Base-by-base conservation (phyloP, 225 moss, liverwort and hornwort species). In the Straminergon stramineum region DNA sequence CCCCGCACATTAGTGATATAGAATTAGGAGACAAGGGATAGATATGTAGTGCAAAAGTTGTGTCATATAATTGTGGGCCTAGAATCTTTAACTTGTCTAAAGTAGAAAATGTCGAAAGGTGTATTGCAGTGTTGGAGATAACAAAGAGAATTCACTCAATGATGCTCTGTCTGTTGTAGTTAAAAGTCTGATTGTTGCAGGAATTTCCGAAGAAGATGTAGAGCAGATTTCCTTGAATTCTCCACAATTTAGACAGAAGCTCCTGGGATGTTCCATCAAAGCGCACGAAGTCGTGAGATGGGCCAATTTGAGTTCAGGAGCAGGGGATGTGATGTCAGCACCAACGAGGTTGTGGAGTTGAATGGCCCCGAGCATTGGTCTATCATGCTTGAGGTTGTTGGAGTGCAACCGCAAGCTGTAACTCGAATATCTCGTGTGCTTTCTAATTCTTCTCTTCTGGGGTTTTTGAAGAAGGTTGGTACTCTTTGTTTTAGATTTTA, bases 401-500 rank as follows among this genome's bases (percentile, higher is more conserved):
- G 97, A 92, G 95, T 99, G 91, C 90, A 88, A 83, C 86, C 91
- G 86, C 93, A 95, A 88, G 93, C 93, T 86, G 85, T 93, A 41
- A 74, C 92, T 78, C 95, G 93, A 73, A 84, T 96, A 76, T 95
- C 96, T 66, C 91, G 79, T 90, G 91, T 94, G 73, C 92, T 99
- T 34, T 92, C 91, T 60, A 88, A 91, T 71, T 96, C 96, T 78
- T 93, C 94, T 70, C 92, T 95, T 77, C 90, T 94, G 91, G 96
- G 94, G 21, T 93, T 99, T 81, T 87, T 95, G 90, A 92, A 87
- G 81, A 99, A 99, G 99, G 99, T 99, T 57, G 69, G 90, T 75
- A 60, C 45, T 65, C 73, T 86, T 43, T 60, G 32, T 32, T 71
- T 62, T 24, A 39, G 63, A 30, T 28, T 66, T 80, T 32, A 24